Conservation (phyloP, 805 yeast genomes). For the Saturnispora besseyi region DNA sequence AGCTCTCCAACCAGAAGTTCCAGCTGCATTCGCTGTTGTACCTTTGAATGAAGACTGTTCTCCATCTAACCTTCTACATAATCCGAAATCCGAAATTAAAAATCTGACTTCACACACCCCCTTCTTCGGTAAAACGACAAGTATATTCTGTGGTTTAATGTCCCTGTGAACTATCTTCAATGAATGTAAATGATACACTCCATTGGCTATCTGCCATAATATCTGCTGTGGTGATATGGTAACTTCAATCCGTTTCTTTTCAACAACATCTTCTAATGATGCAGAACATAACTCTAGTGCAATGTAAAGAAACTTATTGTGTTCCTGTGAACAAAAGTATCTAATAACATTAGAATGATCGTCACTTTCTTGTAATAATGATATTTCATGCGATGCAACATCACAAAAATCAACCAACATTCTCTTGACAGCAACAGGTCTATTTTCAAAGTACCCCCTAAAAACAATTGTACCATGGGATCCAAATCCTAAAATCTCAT, state of each 20-base stretch:
- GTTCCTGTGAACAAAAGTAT: conserved; percentile 87
- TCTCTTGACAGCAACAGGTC: conserved; percentile 94
- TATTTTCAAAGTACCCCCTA: conserved; percentile 78
- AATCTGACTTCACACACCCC: conserved; percentile 39
- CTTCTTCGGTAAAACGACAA: conserved; percentile 65
- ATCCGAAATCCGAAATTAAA: conserved; percentile 90
- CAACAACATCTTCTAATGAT: conserved; percentile 78
- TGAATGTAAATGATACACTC: conserved; percentile 79
- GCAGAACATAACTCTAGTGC: conserved; percentile 89
- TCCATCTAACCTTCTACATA: conserved; percentile 82
- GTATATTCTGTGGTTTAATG: conserved; percentile 86
- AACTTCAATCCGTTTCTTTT: conserved; percentile 35
- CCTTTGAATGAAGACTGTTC: conserved; percentile 93
- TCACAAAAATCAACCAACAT: conserved; percentile 91
- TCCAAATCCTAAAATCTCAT: conserved; percentile 83
- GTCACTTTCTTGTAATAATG: conserved; percentile 83
- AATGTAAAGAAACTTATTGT: conserved; percentile 81
- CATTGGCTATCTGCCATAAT: conserved; percentile 70
- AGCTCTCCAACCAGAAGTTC: conserved; percentile 98
- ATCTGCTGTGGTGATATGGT: conserved; percentile 42
- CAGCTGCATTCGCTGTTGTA: conserved; percentile 87
- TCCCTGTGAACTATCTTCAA: conserved; percentile 92
- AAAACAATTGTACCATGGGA: conserved; percentile 95
- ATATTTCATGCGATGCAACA: conserved; percentile 86
- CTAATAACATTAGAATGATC: conserved; percentile 93